These are phyloP conservation scores for Xylaria longipes DNA, from an alignment of 495 filamentous ascomycete genomes.

Conservation along the genomic window DNA sequence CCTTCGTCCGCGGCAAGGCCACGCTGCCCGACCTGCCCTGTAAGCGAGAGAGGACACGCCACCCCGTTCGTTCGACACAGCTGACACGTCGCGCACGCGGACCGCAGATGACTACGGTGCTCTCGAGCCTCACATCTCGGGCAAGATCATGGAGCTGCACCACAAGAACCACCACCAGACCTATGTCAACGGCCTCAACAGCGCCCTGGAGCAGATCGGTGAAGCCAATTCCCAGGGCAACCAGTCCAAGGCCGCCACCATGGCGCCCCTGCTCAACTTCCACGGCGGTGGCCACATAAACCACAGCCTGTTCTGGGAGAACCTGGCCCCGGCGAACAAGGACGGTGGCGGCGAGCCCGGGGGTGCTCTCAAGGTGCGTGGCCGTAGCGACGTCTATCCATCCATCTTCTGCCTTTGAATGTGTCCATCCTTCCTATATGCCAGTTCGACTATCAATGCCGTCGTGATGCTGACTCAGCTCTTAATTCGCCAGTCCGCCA, in stretches of 20 bases:
- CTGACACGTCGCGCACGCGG: background rate
- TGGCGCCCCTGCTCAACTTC: slow-evolving; percentile 93
- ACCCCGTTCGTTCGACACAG: background rate
- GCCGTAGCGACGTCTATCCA: background rate
- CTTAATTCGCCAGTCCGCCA: slow-evolving; percentile 50
- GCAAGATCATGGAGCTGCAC: slow-evolving; percentile 97
- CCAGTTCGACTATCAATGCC: background rate
- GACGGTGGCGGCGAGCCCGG: slow-evolving; percentile 78
- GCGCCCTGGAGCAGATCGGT: slow-evolving; percentile 64
- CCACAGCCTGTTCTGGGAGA: slow-evolving; percentile 98
- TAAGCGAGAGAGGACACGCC: slow-evolving; percentile 51
- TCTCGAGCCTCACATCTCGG: slow-evolving; percentile 92
- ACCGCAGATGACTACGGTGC: slow-evolving; percentile 81
- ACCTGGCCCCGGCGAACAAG: slow-evolving; percentile 77
- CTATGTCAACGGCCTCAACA: slow-evolving; percentile 77
- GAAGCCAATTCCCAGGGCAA: slow-evolving; percentile 64
- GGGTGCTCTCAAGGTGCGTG: slow-evolving; percentile 52
- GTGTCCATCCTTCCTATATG: background rate
- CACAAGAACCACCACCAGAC: slow-evolving; percentile 81
- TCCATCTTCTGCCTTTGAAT: background rate
- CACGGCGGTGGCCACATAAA: slow-evolving; percentile 95
- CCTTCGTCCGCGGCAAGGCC: slow-evolving; percentile 84
- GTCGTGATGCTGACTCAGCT: slow-evolving; percentile 20
- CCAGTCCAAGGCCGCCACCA: slow-evolving; percentile 72
- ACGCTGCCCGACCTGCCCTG: slow-evolving; percentile 94